Evolutionary conservation across 2,329 filamentous ascomycete genomes (phyloP).

Genomic region (Penicillium sp.): DNA sequence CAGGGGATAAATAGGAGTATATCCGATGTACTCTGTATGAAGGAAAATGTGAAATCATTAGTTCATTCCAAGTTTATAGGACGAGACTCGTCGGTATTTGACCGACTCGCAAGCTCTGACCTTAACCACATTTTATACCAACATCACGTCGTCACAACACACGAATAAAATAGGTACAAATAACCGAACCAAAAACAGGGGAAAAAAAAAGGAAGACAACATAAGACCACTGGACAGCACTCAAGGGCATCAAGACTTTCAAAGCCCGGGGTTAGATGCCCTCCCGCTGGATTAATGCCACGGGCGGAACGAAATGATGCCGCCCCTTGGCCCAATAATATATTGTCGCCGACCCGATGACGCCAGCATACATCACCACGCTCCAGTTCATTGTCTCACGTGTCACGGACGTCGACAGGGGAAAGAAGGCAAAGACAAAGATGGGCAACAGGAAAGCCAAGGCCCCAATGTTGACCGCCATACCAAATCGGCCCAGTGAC

Average conservation of each 20-base stretch:
- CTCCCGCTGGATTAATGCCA: slow-evolving; percentile 36
- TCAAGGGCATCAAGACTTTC: background rate
- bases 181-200: background rate
- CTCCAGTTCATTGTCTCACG: slow-evolving; percentile 50
- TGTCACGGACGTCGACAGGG: slow-evolving; percentile 33
- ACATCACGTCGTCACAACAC: slow-evolving; percentile 10
- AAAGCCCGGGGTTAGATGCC: background rate
- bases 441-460: slow-evolving; percentile 41
- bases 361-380: slow-evolving; percentile 46
- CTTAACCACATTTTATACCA: background rate
- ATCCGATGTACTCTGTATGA: too few species aligned
- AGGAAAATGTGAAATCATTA: background rate
- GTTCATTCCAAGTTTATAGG: background rate
- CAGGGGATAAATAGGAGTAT: background rate
- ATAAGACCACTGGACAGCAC: background rate
- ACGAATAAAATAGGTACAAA: background rate
- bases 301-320: slow-evolving; percentile 43
- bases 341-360: slow-evolving; percentile 43
- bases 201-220: background rate
- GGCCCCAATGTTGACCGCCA: slow-evolving; percentile 45
- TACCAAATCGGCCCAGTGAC: slow-evolving; percentile 46
- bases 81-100: background rate
- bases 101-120: background rate
- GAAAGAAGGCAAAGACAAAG: slow-evolving; percentile 50
- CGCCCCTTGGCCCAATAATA: slow-evolving; percentile 46